These are phyloP conservation scores for Alternaria metachromatica DNA, from an alignment of 2,329 filamentous ascomycete genomes.

Conservation along the genomic window DNA sequence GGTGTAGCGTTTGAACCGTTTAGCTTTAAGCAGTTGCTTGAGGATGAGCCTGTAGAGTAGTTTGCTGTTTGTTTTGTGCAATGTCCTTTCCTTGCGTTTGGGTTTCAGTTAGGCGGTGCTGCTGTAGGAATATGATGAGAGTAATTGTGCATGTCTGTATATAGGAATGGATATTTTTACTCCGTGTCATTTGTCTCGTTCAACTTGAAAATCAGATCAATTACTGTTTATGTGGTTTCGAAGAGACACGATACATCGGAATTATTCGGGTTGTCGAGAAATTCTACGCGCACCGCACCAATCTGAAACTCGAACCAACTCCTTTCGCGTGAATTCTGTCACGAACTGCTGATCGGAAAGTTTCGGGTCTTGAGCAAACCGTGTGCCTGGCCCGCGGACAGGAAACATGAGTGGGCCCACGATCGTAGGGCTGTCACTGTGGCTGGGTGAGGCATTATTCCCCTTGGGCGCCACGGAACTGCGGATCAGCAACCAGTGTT, in stretches of 20 bases:
- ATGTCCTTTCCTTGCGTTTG: conserved; percentile 6
- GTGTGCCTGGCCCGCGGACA: neutral
- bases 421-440: neutral
- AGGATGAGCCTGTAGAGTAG: conserved; percentile 69
- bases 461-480: neutral
- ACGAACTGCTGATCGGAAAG: neutral
- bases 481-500: neutral
- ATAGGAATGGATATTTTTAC: conserved; percentile 27
- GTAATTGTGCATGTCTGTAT: conserved; percentile 2
- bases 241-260: no score
- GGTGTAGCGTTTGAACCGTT: conserved; percentile 87
- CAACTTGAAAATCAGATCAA: no score
- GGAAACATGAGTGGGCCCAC: neutral
- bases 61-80: neutral
- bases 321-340: no score
- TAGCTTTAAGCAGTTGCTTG: conserved; percentile 81
- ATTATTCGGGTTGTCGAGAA: no score
- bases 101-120: neutral
- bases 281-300: no score
- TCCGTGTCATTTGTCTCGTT: neutral
- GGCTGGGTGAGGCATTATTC: neutral
- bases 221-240: no score
- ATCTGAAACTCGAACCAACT: no score
- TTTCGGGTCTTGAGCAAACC: neutral
- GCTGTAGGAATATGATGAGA: conserved; percentile 23